These are phyloP conservation scores for Populus euphratica DNA, from an alignment of 345 rosid species.

Conservation along the genomic window DNA sequence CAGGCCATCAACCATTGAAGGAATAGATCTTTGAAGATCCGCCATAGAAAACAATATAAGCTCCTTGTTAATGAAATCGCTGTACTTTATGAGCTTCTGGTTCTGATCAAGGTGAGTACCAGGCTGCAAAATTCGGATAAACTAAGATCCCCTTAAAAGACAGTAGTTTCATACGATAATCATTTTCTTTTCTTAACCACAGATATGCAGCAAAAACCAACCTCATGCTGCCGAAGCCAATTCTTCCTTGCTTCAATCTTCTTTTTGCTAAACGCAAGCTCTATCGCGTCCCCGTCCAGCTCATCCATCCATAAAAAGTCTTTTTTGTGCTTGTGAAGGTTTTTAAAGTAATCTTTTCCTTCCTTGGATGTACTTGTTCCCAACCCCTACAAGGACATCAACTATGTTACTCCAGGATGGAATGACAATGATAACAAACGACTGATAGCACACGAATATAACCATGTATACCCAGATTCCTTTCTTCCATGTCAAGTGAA, in stretches of 20 bases:
- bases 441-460: not conserved
- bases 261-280: conserved; percentile 96
- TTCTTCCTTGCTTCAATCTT: conserved; percentile 92
- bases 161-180: not conserved
- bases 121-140: conserved; percentile 49
- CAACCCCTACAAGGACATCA: conserved; percentile 58
- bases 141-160: not conserved
- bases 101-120: conserved; percentile 85
- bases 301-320: conserved; percentile 83
- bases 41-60: conserved; percentile 94
- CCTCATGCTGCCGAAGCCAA: conserved; percentile 90
- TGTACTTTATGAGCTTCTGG: conserved; percentile 58
- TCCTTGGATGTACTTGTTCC: conserved; percentile 83
- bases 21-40: conserved; percentile 96
- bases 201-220: conserved; percentile 14
- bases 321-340: conserved; percentile 63
- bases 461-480: not conserved
- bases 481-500: not conserved
- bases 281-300: conserved; percentile 84
- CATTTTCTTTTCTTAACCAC: not conserved
- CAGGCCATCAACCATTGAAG: conserved; percentile 93
- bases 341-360: conserved; percentile 67
- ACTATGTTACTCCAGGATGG: not conserved
- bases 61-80: conserved; percentile 93
- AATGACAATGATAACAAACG: not conserved